A percentile compares a stretch with the other conserved stretches of the same genome.
Conservation (phyloP, 2,329 filamentous ascomycete species). For the Exophiala sideris region DNA sequence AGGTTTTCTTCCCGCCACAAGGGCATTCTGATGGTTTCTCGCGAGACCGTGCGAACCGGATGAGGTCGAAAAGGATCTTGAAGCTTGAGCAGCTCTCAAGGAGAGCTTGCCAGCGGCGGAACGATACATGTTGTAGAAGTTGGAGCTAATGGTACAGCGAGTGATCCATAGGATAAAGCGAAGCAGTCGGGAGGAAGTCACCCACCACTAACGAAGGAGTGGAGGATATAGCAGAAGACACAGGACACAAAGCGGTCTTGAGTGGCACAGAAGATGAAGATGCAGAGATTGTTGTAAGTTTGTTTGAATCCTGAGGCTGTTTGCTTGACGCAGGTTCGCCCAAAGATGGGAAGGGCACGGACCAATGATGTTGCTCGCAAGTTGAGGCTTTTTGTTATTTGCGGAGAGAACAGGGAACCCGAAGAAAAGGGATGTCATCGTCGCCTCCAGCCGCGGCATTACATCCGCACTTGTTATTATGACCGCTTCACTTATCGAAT, state of each 20-base stretch:
- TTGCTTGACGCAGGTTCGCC: neutral
- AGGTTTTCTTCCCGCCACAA: conserved; percentile 39
- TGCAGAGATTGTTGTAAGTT: neutral
- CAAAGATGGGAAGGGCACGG: neutral
- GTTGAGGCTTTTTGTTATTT: neutral
- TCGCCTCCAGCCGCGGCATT: neutral
- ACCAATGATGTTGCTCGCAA: neutral
- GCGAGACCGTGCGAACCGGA: conserved; percentile 2
- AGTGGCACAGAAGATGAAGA: neutral
- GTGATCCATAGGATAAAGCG: conserved; percentile 22
- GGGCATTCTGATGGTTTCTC: conserved; percentile 19
- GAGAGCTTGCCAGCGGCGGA: conserved; percentile 22
- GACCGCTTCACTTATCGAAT: neutral
- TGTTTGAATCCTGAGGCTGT: neutral
- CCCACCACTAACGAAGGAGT: conserved; percentile 12
- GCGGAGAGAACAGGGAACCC: neutral
- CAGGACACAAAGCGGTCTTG: neutral
- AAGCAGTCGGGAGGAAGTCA: conserved; percentile 2
- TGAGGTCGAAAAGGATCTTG: conserved; percentile 17
- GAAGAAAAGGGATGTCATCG: neutral
- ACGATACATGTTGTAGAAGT: conserved; percentile 21
- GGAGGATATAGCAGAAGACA: neutral
- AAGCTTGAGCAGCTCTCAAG: conserved; percentile 18
- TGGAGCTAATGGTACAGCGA: conserved; percentile 21
- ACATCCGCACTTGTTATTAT: neutral